Evolutionary conservation across 345 rosid genomes (phyloP).

Genomic region (Salix caprea): DNA sequence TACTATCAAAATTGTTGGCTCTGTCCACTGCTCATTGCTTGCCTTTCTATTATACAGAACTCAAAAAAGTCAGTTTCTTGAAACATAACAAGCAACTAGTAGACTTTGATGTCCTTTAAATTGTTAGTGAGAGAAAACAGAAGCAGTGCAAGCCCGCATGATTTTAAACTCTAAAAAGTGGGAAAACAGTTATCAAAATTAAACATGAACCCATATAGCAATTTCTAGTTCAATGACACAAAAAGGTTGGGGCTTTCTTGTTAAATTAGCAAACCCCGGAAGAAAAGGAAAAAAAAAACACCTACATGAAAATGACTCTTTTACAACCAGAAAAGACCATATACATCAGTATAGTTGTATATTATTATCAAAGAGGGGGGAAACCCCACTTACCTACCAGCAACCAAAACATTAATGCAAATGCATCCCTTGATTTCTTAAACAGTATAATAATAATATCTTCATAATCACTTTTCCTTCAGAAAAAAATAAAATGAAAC

Average conservation of each 20-base stretch:
- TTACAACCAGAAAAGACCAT: background rate
- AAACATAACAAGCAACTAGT: background rate
- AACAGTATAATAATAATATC: constrained; percentile 4
- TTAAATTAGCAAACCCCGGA: background rate
- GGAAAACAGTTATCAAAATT: background rate
- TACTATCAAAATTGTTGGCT: constrained; percentile 10
- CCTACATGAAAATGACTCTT: background rate
- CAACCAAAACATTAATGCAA: constrained; percentile 27
- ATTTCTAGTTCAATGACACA: background rate
- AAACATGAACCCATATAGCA: constrained; percentile 4
- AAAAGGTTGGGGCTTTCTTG: constrained; percentile 1
- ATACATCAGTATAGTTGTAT: constrained; percentile 10
- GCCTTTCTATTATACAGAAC: constrained; percentile 28
- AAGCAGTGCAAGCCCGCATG: background rate
- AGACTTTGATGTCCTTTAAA: background rate
- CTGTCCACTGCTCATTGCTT: constrained; percentile 15
- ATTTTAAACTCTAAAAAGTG: background rate
- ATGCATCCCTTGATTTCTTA: constrained; percentile 21
- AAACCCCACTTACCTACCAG: constrained; percentile 34
- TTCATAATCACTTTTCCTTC: background rate
- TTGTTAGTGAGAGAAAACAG: background rate
- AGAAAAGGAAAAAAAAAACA: background rate
- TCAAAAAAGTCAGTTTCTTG: constrained; percentile 15
- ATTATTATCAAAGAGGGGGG: constrained; percentile 9
- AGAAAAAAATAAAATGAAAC: background rate